phyloP scores from a whole-genome alignment of 148 eudicot species.

The Rhododendron simsii region DNA sequence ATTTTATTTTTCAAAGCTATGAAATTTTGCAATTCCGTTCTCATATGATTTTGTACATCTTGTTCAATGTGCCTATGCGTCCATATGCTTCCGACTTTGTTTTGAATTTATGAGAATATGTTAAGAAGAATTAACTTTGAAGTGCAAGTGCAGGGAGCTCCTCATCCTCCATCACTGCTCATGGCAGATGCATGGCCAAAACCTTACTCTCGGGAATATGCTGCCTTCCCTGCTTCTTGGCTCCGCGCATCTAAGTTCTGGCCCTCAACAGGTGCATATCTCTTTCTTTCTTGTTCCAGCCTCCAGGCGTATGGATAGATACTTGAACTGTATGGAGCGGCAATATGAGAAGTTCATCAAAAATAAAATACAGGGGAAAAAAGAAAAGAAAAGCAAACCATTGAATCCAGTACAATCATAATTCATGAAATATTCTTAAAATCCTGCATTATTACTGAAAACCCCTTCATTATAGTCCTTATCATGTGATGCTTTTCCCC shows the following conservation, averaged over 20 bases:
- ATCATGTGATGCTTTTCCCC: background rate
- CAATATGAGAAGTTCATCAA: background rate
- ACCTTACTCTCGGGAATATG: constrained; percentile 91
- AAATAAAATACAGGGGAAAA: background rate
- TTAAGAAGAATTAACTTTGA: constrained; percentile 6
- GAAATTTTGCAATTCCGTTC: background rate
- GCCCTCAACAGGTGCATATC: constrained; percentile 76
- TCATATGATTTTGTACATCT: background rate
- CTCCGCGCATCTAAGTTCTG: constrained; percentile 85
- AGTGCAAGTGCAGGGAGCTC: constrained; percentile 73
- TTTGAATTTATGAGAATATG: background rate
- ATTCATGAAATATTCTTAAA: background rate
- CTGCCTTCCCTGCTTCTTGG: constrained; percentile 97
- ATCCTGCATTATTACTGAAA: background rate
- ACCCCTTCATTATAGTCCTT: background rate
- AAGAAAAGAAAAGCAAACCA: background rate
- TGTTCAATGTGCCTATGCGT: background rate
- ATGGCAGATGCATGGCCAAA: constrained; percentile 94
- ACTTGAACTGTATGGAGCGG: background rate
- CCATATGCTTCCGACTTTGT: background rate
- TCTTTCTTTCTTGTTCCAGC: background rate
- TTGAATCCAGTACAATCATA: background rate
- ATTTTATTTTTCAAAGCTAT: background rate
- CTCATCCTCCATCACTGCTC: constrained; percentile 87
- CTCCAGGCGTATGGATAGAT: background rate